Evolutionary conservation across 106 monocot genomes (phyloP).

Genomic region (Dioscorea alata): DNA sequence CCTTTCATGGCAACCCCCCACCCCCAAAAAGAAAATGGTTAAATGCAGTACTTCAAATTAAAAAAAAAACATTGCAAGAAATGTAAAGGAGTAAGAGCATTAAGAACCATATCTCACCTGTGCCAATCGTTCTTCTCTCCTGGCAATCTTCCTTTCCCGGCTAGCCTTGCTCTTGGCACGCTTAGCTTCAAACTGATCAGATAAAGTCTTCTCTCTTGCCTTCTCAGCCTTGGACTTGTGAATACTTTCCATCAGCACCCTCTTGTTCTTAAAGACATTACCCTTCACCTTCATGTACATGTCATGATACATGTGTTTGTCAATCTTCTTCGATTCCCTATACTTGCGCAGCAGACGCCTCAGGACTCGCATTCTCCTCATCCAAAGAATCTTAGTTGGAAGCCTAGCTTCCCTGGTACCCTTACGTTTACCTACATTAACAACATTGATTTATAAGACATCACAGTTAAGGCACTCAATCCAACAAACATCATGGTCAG

Average conservation of each 20-base stretch:
- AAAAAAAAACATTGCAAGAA: no score
- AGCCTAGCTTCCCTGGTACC: slow-evolving; percentile 52
- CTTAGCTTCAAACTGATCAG: slow-evolving; percentile 50
- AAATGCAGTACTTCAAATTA: no score
- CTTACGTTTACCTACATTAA: slow-evolving; percentile 35
- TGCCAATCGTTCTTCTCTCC: slow-evolving; percentile 41
- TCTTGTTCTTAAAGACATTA: slow-evolving; percentile 52
- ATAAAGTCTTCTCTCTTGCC: slow-evolving; percentile 42
- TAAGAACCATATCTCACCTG: slow-evolving; percentile 11
- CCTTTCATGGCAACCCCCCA: no score
- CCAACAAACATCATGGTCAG: neutral
- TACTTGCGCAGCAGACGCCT: slow-evolving; percentile 39
- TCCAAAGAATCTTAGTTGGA: slow-evolving; percentile 45
- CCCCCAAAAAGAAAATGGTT: no score
- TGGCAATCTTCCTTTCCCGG: slow-evolving; percentile 46
- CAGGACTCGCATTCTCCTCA: slow-evolving; percentile 45
- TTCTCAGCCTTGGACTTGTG: slow-evolving; percentile 55
- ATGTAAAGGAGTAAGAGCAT: no score
- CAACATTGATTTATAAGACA: no score
- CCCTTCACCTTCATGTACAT: slow-evolving; percentile 58
- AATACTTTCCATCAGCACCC: slow-evolving; percentile 54
- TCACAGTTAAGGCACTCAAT: no score
- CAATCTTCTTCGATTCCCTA: slow-evolving; percentile 44
- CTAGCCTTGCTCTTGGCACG: slow-evolving; percentile 50
- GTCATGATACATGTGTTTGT: slow-evolving; percentile 52